These are phyloP conservation scores for Eimeria maxima DNA, from an alignment of 169 alveolate genomes.

Conservation along the genomic window DNA sequence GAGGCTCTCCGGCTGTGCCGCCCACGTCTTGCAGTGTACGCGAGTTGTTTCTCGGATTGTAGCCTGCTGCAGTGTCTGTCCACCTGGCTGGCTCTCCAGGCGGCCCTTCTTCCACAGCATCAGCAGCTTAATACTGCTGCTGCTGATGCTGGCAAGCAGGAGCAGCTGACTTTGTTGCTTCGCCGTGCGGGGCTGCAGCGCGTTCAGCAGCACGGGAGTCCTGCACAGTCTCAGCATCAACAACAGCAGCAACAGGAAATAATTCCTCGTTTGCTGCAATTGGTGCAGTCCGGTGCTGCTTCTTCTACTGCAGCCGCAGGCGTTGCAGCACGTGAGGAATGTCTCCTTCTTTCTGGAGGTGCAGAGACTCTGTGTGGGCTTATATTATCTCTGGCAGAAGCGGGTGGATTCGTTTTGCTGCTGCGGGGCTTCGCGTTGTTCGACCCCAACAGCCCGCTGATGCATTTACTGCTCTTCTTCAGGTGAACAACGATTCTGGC, in stretches of 20 bases:
- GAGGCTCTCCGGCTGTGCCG: slow-evolving; percentile 74
- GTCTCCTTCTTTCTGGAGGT: slow-evolving; percentile 52
- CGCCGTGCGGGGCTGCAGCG: slow-evolving; percentile 64
- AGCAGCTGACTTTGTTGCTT: slow-evolving; percentile 53
- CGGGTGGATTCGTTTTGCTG: slow-evolving; percentile 55
- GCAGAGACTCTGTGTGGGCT: slow-evolving; percentile 50
- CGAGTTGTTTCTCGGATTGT: slow-evolving; percentile 78
- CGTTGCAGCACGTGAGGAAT: slow-evolving; percentile 70
- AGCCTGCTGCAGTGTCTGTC: slow-evolving; percentile 53
- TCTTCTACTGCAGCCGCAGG: slow-evolving; percentile 35
- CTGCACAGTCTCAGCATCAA: not conserved
- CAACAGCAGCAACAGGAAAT: slow-evolving; percentile 15
- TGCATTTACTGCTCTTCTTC: slow-evolving; percentile 71
- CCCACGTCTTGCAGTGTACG: slow-evolving; percentile 81
- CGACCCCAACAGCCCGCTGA: slow-evolving; percentile 47
- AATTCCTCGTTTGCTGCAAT: slow-evolving; percentile 58
- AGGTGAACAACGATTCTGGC: not conserved
- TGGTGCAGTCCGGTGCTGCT: slow-evolving; percentile 4
- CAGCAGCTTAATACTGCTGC: not conserved
- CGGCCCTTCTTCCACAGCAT: slow-evolving; percentile 40
- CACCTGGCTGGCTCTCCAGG: slow-evolving; percentile 78
- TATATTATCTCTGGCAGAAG: slow-evolving; percentile 46
- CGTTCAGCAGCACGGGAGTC: slow-evolving; percentile 30
- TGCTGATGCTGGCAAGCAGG: slow-evolving; percentile 34
- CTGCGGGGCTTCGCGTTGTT: slow-evolving; percentile 76